phyloP scores from a whole-genome alignment of 345 rosid species.

The Arabidopsis arenosa region DNA sequence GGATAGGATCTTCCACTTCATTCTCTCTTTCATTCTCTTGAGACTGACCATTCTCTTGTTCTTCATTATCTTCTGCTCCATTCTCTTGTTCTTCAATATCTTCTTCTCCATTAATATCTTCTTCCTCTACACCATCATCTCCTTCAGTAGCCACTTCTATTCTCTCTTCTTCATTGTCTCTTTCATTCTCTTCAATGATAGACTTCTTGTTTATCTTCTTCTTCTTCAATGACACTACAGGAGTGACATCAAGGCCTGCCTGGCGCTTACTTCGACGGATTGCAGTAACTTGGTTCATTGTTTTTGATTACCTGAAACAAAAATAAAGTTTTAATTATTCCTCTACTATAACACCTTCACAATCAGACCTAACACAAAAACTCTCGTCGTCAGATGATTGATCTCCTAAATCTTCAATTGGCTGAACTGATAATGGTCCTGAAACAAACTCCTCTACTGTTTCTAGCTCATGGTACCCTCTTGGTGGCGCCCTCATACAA shows the following conservation, averaged over 20 bases:
- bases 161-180: neutral
- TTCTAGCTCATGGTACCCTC: neutral
- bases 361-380: conserved; percentile 9
- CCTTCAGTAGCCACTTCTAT: too few species aligned
- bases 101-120: neutral
- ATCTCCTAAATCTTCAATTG: neutral
- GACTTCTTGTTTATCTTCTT: neutral
- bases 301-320: conserved; percentile 10
- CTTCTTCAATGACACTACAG: neutral
- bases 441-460: neutral
- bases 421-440: neutral
- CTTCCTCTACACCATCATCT: neutral
- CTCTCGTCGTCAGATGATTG: neutral
- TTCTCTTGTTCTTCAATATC: neutral
- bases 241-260: conserved; percentile 9
- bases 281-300: neutral
- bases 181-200: neutral
- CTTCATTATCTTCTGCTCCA: neutral
- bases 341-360: neutral
- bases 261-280: conserved; percentile 5
- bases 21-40: neutral
- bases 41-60: too few species aligned
- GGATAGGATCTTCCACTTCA: neutral
- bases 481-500: neutral
- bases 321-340: neutral